These are phyloP conservation scores for Malus fusca DNA, from an alignment of 306 rosid genomes.

Conservation along the genomic window DNA sequence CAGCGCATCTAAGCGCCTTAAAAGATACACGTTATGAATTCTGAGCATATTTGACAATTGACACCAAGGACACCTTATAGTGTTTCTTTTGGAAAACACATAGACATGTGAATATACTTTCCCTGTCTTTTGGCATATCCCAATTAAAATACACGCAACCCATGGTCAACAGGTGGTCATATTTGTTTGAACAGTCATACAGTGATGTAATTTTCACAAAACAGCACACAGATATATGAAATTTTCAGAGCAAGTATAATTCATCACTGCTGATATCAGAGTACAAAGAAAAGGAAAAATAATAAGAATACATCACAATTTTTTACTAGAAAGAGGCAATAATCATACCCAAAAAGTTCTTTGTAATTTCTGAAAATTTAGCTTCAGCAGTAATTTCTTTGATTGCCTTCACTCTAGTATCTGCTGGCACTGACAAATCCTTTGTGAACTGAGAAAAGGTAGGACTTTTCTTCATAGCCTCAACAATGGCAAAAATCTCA, in stretches of 20 bases:
- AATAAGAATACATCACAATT: not conserved
- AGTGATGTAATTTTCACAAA: not conserved
- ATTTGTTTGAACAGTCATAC: not conserved
- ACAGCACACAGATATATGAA: not conserved
- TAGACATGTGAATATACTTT: not conserved
- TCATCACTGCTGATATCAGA: not conserved
- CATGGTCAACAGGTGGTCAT: not conserved
- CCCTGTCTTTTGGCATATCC: not conserved
- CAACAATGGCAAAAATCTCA: conserved; percentile 56
- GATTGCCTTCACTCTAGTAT: conserved; percentile 48
- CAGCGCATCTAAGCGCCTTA: not conserved
- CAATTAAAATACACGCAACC: not conserved
- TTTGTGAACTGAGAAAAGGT: conserved; percentile 47
- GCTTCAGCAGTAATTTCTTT: conserved; percentile 47
- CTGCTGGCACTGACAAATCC: conserved; percentile 55
- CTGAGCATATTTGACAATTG: not conserved
- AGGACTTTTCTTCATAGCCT: conserved; percentile 52
- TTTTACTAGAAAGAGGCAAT: not conserved
- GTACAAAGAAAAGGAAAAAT: not conserved
- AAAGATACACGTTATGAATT: not conserved
- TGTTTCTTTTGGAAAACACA: no score
- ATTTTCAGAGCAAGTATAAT: not conserved
- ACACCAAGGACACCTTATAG: no score
- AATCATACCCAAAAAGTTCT: conserved; percentile 71
- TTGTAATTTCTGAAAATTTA: conserved; percentile 63